Evolutionary conservation across 2,329 filamentous ascomycete genomes (phyloP).

Genomic region (Dactylellina haptotyla): DNA sequence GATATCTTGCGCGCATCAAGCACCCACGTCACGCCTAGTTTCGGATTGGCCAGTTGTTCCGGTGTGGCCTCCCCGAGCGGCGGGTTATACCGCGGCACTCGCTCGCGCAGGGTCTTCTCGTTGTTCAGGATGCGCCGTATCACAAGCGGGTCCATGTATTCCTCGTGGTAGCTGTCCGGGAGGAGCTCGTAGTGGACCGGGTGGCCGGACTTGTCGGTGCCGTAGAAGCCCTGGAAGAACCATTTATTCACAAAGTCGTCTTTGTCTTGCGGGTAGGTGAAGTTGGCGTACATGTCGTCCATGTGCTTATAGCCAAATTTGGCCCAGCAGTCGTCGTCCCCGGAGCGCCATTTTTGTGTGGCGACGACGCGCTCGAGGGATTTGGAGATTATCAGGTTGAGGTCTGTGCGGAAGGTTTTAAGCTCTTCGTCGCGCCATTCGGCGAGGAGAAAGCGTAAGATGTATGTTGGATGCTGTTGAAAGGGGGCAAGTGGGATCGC

Average conservation of each 20-base stretch:
- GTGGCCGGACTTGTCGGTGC: conserved; percentile 37
- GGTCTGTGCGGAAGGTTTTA: conserved; percentile 28
- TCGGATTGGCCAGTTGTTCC: conserved; percentile 31
- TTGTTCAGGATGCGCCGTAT: conserved; percentile 44
- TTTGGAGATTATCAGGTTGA: conserved; percentile 23
- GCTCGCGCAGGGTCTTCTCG: conserved; percentile 40
- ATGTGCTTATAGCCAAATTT: conserved; percentile 24
- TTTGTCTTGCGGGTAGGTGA: conserved; percentile 21
- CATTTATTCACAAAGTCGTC: conserved; percentile 29
- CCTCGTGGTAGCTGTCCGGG: conserved; percentile 36
- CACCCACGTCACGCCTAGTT: conserved; percentile 37
- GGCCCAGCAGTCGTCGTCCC: conserved; percentile 40
- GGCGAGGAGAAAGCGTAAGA: conserved; percentile 41
- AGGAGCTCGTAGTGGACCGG: conserved; percentile 44
- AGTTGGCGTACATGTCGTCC: conserved; percentile 43
- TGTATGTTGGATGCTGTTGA: conserved; percentile 38
- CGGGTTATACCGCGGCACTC: conserved; percentile 21
- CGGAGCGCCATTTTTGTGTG: conserved; percentile 37
- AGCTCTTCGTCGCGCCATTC: conserved; percentile 52
- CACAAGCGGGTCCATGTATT: conserved; percentile 37
- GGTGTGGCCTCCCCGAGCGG: conserved; percentile 7
- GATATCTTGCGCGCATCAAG: conserved; percentile 39
- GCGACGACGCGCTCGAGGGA: conserved; percentile 21
- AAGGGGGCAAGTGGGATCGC: conserved; percentile 28
- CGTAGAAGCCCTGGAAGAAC: conserved; percentile 50